Evolutionary conservation across 441 rosid species (phyloP).

Genomic region (Populus hybrid): DNA sequence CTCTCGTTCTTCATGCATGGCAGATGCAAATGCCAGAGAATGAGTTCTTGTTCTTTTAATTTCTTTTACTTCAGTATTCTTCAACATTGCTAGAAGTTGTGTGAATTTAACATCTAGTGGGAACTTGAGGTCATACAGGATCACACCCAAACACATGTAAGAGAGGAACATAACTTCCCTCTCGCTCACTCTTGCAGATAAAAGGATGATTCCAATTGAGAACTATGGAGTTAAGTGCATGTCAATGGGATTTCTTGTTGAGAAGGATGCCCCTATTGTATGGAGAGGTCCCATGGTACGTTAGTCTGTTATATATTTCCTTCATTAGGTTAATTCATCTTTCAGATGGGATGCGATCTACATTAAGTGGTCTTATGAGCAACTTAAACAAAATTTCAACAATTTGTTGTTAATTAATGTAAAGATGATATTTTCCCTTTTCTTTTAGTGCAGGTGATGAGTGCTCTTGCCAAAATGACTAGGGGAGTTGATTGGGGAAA

Average conservation of each 20-base stretch:
- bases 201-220: conserved; percentile 88
- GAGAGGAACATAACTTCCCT: background rate
- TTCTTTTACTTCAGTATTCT: too few species aligned
- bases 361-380: too few species aligned
- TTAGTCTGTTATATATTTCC: background rate
- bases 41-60: too few species aligned
- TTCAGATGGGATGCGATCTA: background rate
- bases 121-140: too few species aligned
- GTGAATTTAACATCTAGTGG: too few species aligned
- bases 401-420: too few species aligned
- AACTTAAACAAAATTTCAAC: too few species aligned
- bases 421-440: conserved; percentile 10
- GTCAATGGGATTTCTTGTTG: conserved; percentile 95
- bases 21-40: too few species aligned
- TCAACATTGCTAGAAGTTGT: too few species aligned
- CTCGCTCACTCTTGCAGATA: conserved; percentile 36
- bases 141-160: background rate
- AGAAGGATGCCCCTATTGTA: conserved; percentile 78
- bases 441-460: conserved; percentile 47
- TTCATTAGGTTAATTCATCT: background rate
- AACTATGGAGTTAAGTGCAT: conserved; percentile 85
- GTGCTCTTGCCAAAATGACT: conserved; percentile 63
- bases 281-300: conserved; percentile 98
- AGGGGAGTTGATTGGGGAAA: conserved; percentile 71
- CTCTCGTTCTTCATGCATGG: too few species aligned